These are phyloP conservation scores for Apiospora phragmitis DNA, from an alignment of 2,329 filamentous ascomycete species.

Conservation along the genomic window DNA sequence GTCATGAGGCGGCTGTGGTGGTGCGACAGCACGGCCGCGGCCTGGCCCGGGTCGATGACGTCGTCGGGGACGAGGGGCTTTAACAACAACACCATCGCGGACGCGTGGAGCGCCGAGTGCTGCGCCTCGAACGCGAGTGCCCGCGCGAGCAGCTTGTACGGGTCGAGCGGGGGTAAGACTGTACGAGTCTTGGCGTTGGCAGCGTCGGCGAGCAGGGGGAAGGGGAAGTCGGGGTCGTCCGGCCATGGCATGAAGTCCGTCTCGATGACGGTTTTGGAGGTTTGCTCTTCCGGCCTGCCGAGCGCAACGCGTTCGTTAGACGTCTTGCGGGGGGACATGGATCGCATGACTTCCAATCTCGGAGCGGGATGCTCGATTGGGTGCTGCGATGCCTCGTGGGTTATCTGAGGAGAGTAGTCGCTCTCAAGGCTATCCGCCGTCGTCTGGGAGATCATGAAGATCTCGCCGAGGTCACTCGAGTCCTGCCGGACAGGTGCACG, in stretches of 20 bases:
- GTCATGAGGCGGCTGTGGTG: conserved; percentile 60
- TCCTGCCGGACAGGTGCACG: conserved; percentile 22
- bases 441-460: conserved; percentile 31
- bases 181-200: conserved; percentile 12
- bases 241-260: conserved; percentile 61
- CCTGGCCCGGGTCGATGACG: conserved; percentile 57
- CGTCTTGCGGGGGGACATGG: conserved; percentile 17
- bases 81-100: conserved; percentile 61
- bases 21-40: conserved; percentile 56
- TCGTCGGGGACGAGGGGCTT: conserved; percentile 55
- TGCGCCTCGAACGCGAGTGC: conserved; percentile 57
- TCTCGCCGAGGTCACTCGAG: conserved; percentile 27
- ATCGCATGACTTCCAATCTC: conserved; percentile 15
- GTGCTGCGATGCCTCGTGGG: conserved; percentile 12
- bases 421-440: conserved; percentile 30
- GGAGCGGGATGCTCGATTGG: conserved; percentile 15
- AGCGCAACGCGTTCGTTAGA: conserved; percentile 15
- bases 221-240: conserved; percentile 56
- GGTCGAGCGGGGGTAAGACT: conserved; percentile 48
- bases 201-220: conserved; percentile 37
- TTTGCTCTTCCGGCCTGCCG: conserved; percentile 37
- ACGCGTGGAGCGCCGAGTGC: conserved; percentile 58
- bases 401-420: conserved; percentile 16
- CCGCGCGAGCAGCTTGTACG: conserved; percentile 53
- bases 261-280: conserved; percentile 48